These are phyloP conservation scores for Debaryomyces hansenii DNA, from an alignment of 805 yeast species.

Conservation along the genomic window DNA sequence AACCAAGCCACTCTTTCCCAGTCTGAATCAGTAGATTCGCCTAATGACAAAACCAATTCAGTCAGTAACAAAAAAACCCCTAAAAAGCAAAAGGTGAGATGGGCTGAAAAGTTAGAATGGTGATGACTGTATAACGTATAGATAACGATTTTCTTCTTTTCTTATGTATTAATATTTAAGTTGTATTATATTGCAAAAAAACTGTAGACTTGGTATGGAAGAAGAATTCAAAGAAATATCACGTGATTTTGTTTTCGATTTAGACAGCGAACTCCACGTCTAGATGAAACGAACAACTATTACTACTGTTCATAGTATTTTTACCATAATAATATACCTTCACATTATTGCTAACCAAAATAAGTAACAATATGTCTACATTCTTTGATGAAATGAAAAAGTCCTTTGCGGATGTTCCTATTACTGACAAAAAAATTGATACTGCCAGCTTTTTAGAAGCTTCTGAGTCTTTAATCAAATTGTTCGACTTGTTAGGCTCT, in stretches of 20 bases:
- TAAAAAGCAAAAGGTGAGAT: slow-evolving; percentile 21
- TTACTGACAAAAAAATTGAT: slow-evolving; percentile 59
- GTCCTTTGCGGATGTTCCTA: slow-evolving; percentile 74
- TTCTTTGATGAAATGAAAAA: slow-evolving; percentile 78
- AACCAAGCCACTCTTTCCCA: slow-evolving; percentile 6
- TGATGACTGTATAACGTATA: slow-evolving; percentile 7
- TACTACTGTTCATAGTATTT: too few relatives aligned
- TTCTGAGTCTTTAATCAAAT: slow-evolving; percentile 75
- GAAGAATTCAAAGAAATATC: neutral
- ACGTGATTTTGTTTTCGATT: neutral
- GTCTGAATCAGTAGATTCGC: neutral
- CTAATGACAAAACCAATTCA: neutral
- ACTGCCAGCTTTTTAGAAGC: slow-evolving; percentile 82
- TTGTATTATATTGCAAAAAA: neutral
- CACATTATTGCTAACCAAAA: neutral
- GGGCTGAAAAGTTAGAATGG: slow-evolving; percentile 40
- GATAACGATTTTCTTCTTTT: neutral
- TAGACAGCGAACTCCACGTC: neutral
- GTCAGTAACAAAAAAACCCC: slow-evolving; percentile 3
- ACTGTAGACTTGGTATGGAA: neutral
- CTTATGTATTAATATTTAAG: neutral
- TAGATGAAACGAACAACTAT: neutral
- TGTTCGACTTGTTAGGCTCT: slow-evolving; percentile 82
- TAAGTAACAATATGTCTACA: slow-evolving; percentile 51
- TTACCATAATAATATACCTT: neutral